Base-by-base conservation (phyloP, 371 early-diverging fungal species). In the Rhizopus microsporus region DNA sequence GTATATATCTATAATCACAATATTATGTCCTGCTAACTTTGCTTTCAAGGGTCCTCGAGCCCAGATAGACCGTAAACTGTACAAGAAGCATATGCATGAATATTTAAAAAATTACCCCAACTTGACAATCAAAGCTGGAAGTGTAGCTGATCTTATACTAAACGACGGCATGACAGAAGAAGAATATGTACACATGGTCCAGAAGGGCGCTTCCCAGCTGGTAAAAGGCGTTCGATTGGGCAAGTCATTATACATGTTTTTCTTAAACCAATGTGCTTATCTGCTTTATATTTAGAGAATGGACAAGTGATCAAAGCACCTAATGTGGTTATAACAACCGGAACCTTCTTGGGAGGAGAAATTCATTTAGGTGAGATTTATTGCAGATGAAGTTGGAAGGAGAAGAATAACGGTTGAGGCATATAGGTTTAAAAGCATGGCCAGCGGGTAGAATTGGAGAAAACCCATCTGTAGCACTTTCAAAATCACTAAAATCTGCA, bases 271-370 rank as follows among this genome's bases (percentile, higher is more conserved):
- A 0, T 23, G 12, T 23, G 10, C 6, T 32, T 35, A 59, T 5
- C 34, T 15, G 6, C 23, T 8, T 29, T n/a, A 43, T 57, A 4
- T 47, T 7, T 67, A 85, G 88, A 86, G 34, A 75, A 79, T 37
- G 89, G 91, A 12, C 84, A 88, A 46, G 68, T 80, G 4, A 84
- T 92, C 37, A 70, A 78, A 56, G 80, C 91, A n/a, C 78, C 82
- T 4, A 88, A 86, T 47, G 88, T 93, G 3, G 77, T 93, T 0
- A 88, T 93, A 13, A 92, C 93, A 1, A 93, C 93, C 4, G 93
- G 93, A 13, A 93, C 93, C 10, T 93, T 93, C 62, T 75, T 93
- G 49, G 82, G 87, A 40, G 93, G 93, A 43, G 92, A 93, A 55
- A 93, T 93, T 56, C 90, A 89, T 72, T 81, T 91, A 43, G 88